Evolutionary conservation across 805 yeast species (phyloP).

Genomic region (Cyberlindnera samutprakarnensis): DNA sequence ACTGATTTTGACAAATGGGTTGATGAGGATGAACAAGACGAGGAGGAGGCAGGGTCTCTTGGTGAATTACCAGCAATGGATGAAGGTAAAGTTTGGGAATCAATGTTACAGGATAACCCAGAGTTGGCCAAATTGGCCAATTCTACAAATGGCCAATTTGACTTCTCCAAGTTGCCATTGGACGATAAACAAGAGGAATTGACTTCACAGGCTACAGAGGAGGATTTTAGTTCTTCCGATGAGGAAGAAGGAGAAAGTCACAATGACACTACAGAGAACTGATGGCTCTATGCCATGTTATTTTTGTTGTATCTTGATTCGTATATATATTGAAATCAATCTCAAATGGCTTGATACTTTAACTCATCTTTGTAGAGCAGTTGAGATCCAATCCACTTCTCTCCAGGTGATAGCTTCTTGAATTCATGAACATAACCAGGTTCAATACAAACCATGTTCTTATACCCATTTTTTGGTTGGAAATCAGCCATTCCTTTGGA

Average conservation of each 20-base stretch:
- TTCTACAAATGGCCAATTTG: constrained; percentile 20
- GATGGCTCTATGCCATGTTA: too few species aligned
- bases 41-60: constrained; percentile 13
- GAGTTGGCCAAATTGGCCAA: constrained; percentile 17
- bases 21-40: constrained; percentile 91
- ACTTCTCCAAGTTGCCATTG: constrained; percentile 24
- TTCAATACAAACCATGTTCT: constrained; percentile 88
- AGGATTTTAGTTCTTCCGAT: constrained; percentile 25
- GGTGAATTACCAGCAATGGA: neutral
- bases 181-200: too few species aligned
- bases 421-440: constrained; percentile 83
- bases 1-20: constrained; percentile 98
- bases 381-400: constrained; percentile 71
- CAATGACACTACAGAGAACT: neutral
- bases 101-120: constrained; percentile 12
- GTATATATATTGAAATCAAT: neutral
- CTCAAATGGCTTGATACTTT: constrained; percentile 45
- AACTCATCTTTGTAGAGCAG: constrained; percentile 48
- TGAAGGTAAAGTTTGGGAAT: constrained; percentile 3
- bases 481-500: constrained; percentile 84
- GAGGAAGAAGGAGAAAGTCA: constrained; percentile 22
- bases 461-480: constrained; percentile 75
- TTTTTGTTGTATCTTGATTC: too few species aligned
- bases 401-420: constrained; percentile 58
- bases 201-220: constrained; percentile 16